These are phyloP conservation scores for Neocallimastix lanati DNA, from an alignment of 192 early-diverging fungal genomes.

Conservation along the genomic window DNA sequence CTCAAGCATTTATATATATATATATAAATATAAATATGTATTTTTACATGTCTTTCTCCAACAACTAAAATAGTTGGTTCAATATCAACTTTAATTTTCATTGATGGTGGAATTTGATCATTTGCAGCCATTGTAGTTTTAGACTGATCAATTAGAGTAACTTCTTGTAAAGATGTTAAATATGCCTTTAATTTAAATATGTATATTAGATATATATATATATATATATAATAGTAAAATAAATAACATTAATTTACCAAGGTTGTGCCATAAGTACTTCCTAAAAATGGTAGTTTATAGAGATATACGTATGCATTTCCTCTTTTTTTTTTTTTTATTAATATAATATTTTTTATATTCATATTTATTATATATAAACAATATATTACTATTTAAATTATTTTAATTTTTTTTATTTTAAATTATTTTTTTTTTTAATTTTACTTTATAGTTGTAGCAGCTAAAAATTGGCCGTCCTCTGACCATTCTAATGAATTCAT, in stretches of 20 bases:
- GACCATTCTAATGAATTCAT: conserved; percentile 18
- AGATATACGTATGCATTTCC: conserved; percentile 20
- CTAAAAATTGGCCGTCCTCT: conserved; percentile 24
- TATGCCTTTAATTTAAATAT: not conserved
- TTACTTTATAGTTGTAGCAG: conserved; percentile 18
- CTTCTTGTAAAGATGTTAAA: not conserved
- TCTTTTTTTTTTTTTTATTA: conserved; percentile 1
- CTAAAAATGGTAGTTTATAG: conserved; percentile 14
- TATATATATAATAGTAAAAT: too few species aligned
- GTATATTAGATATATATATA: too few species aligned
- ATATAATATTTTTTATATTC: too few species aligned
- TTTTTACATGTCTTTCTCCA: not conserved
- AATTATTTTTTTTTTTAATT: too few species aligned
- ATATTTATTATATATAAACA: too few species aligned
- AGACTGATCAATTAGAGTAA: not conserved
- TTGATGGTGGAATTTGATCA: not conserved
- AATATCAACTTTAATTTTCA: not conserved
- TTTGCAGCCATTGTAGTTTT: not conserved
- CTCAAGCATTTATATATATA: too few species aligned
- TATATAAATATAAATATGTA: too few species aligned
- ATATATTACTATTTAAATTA: too few species aligned
- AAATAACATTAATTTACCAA: conserved; percentile 8
- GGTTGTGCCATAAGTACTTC: conserved; percentile 6
- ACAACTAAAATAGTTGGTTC: not conserved
- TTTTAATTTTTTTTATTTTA: too few species aligned